Percentiles rank a stretch among this genome's conserved stretches.
Conservation (phyloP, 345 rosid species). For the Cardamine resedifolia region DNA sequence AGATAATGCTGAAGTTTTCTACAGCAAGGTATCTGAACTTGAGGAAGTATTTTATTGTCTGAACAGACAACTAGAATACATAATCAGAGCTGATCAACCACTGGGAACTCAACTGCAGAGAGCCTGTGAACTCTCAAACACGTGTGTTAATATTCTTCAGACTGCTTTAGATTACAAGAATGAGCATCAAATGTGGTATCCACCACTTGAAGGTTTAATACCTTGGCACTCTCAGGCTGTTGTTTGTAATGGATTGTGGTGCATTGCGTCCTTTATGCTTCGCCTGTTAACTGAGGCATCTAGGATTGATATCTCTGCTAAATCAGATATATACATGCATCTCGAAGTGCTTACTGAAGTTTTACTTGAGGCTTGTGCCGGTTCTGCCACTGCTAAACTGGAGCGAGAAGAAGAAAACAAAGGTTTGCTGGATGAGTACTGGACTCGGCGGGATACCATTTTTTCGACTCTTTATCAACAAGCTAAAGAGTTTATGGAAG, state of each 20-base stretch:
- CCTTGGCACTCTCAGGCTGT: constrained; percentile 72
- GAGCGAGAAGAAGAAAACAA: constrained; percentile 72
- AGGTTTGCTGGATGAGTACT: constrained; percentile 70
- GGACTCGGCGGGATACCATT: constrained; percentile 71
- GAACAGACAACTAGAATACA: constrained; percentile 64
- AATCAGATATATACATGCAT: constrained; percentile 55
- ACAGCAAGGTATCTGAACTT: constrained; percentile 91
- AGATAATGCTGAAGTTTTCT: constrained; percentile 94
- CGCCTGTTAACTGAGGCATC: constrained; percentile 56
- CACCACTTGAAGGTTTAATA: constrained; percentile 80
- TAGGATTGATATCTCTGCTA: constrained; percentile 57
- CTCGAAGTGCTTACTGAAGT: constrained; percentile 66
- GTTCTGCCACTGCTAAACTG: constrained; percentile 66
- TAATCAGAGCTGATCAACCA: constrained; percentile 61
- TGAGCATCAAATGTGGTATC: constrained; percentile 90
- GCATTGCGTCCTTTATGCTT: constrained; percentile 72
- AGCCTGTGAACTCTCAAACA: constrained; percentile 76
- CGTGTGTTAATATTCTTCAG: constrained; percentile 60
- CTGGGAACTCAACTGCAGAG: constrained; percentile 61
- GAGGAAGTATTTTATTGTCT: constrained; percentile 79
- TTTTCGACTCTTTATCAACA: constrained; percentile 69
- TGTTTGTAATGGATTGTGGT: constrained; percentile 85
- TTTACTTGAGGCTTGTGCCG: constrained; percentile 67
- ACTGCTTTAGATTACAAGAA: constrained; percentile 65
- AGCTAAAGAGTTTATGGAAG: constrained; percentile 52